Evolutionary conservation across 1,284 basidiomycete genomes (phyloP).

Genomic region (Puccinia polysora): DNA sequence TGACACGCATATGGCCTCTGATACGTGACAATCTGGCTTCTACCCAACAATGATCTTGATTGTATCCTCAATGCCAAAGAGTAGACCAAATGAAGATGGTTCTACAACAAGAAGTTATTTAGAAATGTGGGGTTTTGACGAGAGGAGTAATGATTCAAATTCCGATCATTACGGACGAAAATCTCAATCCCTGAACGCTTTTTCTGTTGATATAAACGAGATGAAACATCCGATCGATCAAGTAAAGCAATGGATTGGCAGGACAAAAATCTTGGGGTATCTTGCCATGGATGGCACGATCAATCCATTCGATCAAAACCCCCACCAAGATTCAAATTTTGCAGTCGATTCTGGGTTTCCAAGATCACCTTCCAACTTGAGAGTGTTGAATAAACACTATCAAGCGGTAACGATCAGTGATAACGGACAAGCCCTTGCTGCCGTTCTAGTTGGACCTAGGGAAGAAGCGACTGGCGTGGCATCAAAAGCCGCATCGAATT

Average conservation of each 20-base stretch:
- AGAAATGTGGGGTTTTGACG: conserved; percentile 18
- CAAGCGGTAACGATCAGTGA: conserved; percentile 27
- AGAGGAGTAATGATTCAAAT: too few species aligned
- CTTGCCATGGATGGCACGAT: conserved; percentile 21
- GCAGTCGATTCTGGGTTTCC: neutral
- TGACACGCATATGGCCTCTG: neutral
- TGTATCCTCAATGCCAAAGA: neutral
- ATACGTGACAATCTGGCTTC: neutral
- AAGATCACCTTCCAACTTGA: neutral
- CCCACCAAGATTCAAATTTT: too few species aligned
- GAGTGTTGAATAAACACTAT: neutral
- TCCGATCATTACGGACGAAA: too few species aligned
- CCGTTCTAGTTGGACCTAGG: neutral
- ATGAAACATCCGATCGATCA: neutral
- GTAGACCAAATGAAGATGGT: neutral
- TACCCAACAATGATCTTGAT: neutral
- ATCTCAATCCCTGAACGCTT: too few species aligned
- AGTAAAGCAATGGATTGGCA: conserved; percentile 35
- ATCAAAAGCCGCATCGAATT: neutral
- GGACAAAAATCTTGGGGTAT: conserved; percentile 24
- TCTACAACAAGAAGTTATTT: neutral
- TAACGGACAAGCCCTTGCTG: conserved; percentile 19
- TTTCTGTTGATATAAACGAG: neutral
- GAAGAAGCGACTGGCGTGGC: neutral
- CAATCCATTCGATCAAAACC: conserved; percentile 1